Conservation (phyloP, 2,329 filamentous ascomycete genomes). For the Colletotrichum ledebouriae region DNA sequence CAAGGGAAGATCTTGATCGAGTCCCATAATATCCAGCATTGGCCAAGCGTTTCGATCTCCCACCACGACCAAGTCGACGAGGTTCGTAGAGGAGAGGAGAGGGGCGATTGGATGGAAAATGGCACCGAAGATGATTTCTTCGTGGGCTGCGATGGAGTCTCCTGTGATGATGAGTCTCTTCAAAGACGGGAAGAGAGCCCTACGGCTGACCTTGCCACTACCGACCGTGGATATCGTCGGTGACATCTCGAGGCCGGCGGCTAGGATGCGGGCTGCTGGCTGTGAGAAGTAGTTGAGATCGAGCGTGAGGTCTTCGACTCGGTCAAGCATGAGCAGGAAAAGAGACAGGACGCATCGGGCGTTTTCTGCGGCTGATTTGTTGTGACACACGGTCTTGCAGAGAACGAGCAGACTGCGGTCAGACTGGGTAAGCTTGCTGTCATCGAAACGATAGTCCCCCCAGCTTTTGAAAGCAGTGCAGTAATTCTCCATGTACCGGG, state of each 20-base stretch:
- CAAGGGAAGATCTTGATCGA: slow-evolving; percentile 8
- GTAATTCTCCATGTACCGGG: background rate
- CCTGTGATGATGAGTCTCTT: background rate
- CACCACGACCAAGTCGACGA: slow-evolving; percentile 1
- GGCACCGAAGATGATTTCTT: background rate
- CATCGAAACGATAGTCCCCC: background rate
- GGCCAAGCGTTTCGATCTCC: slow-evolving; percentile 8
- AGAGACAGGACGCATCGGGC: slow-evolving; percentile 22
- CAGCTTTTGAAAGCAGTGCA: background rate
- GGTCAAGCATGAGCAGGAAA: slow-evolving; percentile 12
- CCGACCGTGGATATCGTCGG: no score
- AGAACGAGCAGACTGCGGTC: slow-evolving; percentile 25
- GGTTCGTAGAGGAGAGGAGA: slow-evolving; percentile 6
- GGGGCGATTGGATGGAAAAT: background rate
- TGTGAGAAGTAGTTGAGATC: background rate
- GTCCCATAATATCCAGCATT: background rate
- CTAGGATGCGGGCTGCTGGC: background rate
- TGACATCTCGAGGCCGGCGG: slow-evolving; percentile 14
- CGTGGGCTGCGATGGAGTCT: background rate
- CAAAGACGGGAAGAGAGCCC: slow-evolving; percentile 10
- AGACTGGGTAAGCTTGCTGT: slow-evolving; percentile 1
- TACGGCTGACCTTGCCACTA: background rate
- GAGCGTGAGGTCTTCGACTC: slow-evolving; percentile 4
- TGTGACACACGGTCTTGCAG: slow-evolving; percentile 2
- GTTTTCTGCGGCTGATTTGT: background rate